Evolutionary conservation across 108 stramenopile species (phyloP).

Genomic region (Craspedostauros australis): DNA sequence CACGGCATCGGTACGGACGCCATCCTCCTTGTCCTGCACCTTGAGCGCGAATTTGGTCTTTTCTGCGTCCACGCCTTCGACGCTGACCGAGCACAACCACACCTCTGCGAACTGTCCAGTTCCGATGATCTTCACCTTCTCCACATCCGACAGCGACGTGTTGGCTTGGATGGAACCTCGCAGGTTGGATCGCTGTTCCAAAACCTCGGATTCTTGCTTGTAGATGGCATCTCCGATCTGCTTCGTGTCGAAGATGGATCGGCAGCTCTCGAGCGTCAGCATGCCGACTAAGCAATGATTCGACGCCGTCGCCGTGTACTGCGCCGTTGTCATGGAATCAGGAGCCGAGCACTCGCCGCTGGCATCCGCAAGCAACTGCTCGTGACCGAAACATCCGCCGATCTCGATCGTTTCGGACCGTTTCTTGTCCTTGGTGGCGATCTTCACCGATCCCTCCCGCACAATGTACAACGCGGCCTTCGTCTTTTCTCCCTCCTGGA

Average conservation of each 20-base stretch:
- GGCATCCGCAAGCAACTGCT: constrained; percentile 37
- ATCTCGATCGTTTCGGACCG: constrained; percentile 23
- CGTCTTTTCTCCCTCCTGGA: constrained; percentile 66
- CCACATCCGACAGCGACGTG: no score
- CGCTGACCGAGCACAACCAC: constrained; percentile 44
- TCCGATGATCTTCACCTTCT: constrained; percentile 41
- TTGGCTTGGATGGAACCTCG: neutral
- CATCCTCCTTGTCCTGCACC: constrained; percentile 80
- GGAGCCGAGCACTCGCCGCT: constrained; percentile 8
- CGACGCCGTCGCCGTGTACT: constrained; percentile 46
- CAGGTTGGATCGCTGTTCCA: neutral
- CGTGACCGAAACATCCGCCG: constrained; percentile 68
- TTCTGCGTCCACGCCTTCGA: constrained; percentile 14
- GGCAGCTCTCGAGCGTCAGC: constrained; percentile 53
- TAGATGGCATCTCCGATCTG: constrained; percentile 81
- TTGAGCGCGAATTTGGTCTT: constrained; percentile 80
- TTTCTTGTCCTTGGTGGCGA: constrained; percentile 26
- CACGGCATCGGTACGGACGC: constrained; percentile 83
- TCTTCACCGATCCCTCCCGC: constrained; percentile 41
- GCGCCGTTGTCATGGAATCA: constrained; percentile 31
- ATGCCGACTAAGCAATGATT: constrained; percentile 44
- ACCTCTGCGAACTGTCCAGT: constrained; percentile 81
- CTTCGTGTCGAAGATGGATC: constrained; percentile 37
- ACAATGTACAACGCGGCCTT: constrained; percentile 49
- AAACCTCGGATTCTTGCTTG: no score